Percentiles rank a stretch among this genome's conserved stretches.
These are phyloP conservation scores for Candida neerlandica DNA, from an alignment of 1,139 yeast species.

Conservation along the genomic window DNA sequence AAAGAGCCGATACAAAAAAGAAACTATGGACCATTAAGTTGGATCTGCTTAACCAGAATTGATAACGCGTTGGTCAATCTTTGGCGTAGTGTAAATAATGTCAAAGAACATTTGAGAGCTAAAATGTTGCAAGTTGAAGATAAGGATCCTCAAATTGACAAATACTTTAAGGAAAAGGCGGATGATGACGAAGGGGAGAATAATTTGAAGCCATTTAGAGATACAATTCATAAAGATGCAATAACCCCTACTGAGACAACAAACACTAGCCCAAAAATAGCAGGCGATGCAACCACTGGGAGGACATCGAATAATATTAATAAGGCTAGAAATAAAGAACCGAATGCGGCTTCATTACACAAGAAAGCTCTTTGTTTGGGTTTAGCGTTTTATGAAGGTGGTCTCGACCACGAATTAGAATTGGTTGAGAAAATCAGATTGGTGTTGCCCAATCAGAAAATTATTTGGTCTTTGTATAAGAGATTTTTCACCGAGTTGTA, in stretches of 20 bases:
- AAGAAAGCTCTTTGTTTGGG: constrained; percentile 33
- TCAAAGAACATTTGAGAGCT: constrained; percentile 11
- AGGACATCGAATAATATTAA: not conserved
- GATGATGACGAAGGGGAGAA: constrained; percentile 24
- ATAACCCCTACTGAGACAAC: constrained; percentile 3
- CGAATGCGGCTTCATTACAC: constrained; percentile 18
- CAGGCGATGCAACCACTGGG: not conserved
- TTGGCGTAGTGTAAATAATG: constrained; percentile 17
- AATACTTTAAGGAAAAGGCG: constrained; percentile 16
- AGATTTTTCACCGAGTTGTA: constrained; percentile 48
- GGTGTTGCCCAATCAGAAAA: constrained; percentile 44
- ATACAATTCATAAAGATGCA: constrained; percentile 10
- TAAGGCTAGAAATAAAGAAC: not conserved
- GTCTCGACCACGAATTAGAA: constrained; percentile 32
- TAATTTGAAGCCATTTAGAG: constrained; percentile 24
- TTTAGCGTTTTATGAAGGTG: constrained; percentile 32
- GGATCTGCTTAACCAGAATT: constrained; percentile 32
- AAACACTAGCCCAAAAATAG: not conserved
- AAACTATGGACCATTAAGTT: constrained; percentile 39
- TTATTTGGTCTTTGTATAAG: constrained; percentile 49
- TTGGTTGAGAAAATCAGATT: constrained; percentile 36
- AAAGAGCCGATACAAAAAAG: constrained; percentile 28
- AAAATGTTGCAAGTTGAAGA: constrained; percentile 7
- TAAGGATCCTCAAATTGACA: constrained; percentile 11
- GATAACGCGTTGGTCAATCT: constrained; percentile 25